These are phyloP conservation scores for Trichoderma breve DNA, from an alignment of 2,329 filamentous ascomycete species.

Conservation along the genomic window DNA sequence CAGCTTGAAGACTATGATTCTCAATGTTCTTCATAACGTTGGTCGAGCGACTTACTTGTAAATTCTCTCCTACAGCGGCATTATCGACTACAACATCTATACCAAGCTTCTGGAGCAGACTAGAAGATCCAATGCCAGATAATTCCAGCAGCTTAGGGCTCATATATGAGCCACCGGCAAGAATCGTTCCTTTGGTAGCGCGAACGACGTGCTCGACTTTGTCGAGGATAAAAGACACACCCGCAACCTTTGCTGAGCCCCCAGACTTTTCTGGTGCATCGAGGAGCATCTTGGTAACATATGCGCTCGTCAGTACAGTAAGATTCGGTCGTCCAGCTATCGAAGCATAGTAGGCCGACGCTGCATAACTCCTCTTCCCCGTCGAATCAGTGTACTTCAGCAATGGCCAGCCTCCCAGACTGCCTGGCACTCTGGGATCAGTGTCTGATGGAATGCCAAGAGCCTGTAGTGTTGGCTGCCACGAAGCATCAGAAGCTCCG, in stretches of 20 bases:
- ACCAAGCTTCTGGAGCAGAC: slow-evolving; percentile 36
- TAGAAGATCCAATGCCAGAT: slow-evolving; percentile 54
- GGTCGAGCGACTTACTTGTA: slow-evolving; percentile 34
- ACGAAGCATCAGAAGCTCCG: not conserved
- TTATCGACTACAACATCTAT: slow-evolving; percentile 41
- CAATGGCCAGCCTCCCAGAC: not conserved
- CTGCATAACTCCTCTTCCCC: not conserved
- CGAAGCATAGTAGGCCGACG: not conserved
- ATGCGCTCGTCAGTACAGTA: not conserved
- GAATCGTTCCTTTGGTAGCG: slow-evolving; percentile 44
- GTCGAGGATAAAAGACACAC: not conserved
- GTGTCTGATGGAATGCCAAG: not conserved
- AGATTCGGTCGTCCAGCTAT: not conserved
- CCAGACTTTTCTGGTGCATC: not conserved
- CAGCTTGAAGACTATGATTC: not conserved
- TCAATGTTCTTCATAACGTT: not conserved
- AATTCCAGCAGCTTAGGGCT: slow-evolving; percentile 59
- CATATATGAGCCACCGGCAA: slow-evolving; percentile 56
- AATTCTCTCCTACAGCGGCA: slow-evolving; percentile 47
- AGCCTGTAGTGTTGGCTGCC: not conserved
- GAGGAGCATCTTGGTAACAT: not conserved
- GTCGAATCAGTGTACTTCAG: not conserved
- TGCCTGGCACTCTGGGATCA: not conserved
- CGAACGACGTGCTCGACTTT: not conserved
- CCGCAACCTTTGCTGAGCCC: not conserved